Percentiles rank a stretch among this genome's conserved stretches.
Conservation (phyloP, 345 rosid species). For the Balakata baccata region DNA sequence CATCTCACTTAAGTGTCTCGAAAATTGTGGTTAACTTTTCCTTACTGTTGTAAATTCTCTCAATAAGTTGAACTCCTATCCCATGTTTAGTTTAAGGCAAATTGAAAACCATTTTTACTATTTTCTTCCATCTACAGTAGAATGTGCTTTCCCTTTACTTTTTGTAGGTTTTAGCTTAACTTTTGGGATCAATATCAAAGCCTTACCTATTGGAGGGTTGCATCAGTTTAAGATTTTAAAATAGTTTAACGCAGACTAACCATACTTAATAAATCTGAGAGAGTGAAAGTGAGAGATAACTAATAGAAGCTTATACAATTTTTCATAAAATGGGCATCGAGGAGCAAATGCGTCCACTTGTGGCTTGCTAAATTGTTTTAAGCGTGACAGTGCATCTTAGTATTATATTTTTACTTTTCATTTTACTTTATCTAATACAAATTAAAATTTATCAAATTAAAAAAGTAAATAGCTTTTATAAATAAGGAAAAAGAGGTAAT, state of each 20-base stretch:
- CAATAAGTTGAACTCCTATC: not conserved
- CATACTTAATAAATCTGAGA: not conserved
- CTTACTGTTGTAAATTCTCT: not conserved
- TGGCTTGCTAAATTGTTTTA: not conserved
- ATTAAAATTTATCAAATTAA: no score
- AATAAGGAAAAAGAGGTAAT: no score
- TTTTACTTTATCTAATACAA: no score
- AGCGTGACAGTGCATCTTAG: not conserved
- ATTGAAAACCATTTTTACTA: not conserved
- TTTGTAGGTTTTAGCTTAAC: not conserved
- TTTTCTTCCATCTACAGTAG: not conserved
- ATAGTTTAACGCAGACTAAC: not conserved
- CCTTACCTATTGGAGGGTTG: not conserved
- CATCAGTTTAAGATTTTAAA: not conserved
- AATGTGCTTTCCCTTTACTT: not conserved
- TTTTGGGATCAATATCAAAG: not conserved
- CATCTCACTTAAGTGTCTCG: conserved; percentile 40
- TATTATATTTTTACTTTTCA: no score
- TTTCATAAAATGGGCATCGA: not conserved
- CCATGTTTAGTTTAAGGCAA: not conserved
- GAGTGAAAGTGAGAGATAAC: not conserved
- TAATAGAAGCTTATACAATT: not conserved
- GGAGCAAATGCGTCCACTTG: not conserved
- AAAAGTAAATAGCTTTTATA: no score
- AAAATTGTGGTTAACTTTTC: not conserved